Evolutionary conservation across 2,329 filamentous ascomycete species (phyloP), one percentile per base, ranked within the genome.

Genomic region (Sclerotinia borealis): DNA sequence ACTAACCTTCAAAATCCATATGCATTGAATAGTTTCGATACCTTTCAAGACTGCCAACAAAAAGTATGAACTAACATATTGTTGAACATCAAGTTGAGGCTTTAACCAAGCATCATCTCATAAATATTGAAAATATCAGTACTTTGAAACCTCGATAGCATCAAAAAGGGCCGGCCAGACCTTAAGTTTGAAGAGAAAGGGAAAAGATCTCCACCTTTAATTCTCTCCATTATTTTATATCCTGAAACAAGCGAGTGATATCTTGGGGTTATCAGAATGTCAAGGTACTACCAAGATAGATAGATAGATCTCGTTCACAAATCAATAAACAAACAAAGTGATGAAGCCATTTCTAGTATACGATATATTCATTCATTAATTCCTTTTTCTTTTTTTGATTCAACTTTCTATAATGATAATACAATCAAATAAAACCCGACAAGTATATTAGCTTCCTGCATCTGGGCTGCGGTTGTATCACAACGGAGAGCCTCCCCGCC

Each of bases 181-280:
- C 27, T 52, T 36, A 22, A 15, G 10, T 36, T 52, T 13, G 15
- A n/a, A 4, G 10, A 31, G 15, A 19, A 43, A 15, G 25, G 22
- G 39, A 56, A n/a, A 52, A 8, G 31, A 52, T 31, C 19, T 22
- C 19, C 27, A 27, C 52, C 37, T 56, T 22, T 56, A 43, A 31
- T 56, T 37, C 34, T 56, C 37, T 45, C 25, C 31, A 34, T 31
- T 61, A 29, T 61, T 61, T 56, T 55, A 55, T 31, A 55, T 56
- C 27, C 22, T 62, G 41, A 56, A 62, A 56, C 50, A 49, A 43
- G 41, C 39, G 50, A 62, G 22, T 19, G 29, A 25, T 45, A 43
- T 56, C 27, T 13, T 56, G 39, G 36, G 19, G 39, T 56, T 34
- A 56, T 31, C 27, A 19, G 17, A 17, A 45, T 25, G 34, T 45